Evolutionary conservation across 2,329 filamentous ascomycete species (phyloP).

Genomic region (Aspergillus spinulosporus): DNA sequence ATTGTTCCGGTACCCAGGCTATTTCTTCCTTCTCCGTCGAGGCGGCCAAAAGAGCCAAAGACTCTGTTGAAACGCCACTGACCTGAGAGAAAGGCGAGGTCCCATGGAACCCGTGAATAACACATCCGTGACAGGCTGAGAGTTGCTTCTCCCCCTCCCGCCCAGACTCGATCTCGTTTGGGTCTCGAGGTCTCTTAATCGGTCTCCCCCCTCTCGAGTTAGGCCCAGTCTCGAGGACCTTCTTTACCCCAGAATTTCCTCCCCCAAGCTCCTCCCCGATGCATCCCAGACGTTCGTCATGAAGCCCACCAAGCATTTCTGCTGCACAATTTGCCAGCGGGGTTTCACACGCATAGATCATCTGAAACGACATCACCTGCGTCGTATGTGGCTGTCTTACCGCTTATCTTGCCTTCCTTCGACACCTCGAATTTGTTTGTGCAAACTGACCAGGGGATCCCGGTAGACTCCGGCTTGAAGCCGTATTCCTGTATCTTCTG

Average conservation of each 20-base stretch:
- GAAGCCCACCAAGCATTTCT: slow-evolving; percentile 46
- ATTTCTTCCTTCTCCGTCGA: not conserved
- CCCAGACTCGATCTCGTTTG: not conserved
- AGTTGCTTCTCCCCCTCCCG: slow-evolving; percentile 1
- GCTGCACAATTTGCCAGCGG: slow-evolving; percentile 47
- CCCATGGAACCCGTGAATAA: slow-evolving; percentile 5
- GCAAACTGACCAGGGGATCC: slow-evolving; percentile 12
- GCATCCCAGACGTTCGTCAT: slow-evolving; percentile 26
- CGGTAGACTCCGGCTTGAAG: slow-evolving; percentile 48
- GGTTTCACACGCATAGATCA: slow-evolving; percentile 52
- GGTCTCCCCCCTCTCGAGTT: not conserved
- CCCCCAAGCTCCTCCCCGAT: slow-evolving; percentile 21
- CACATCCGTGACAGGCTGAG: not conserved
- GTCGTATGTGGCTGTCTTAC: slow-evolving; percentile 38
- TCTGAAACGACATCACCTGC: slow-evolving; percentile 49
- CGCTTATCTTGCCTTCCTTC: slow-evolving; percentile 5
- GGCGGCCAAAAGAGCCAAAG: not conserved
- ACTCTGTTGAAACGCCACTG: not conserved
- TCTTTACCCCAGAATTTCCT: slow-evolving; percentile 26
- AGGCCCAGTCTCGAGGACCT: not conserved
- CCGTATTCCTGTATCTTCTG: slow-evolving; percentile 51
- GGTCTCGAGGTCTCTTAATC: slow-evolving; percentile 4
- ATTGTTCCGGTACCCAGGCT: not conserved
- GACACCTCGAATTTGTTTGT: not conserved
- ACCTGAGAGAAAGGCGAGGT: not conserved